Percentiles rank a stretch among this genome's conserved stretches.
Evolutionary conservation across 169 alveolate genomes (phyloP).

Genomic region (Theileria parva): DNA sequence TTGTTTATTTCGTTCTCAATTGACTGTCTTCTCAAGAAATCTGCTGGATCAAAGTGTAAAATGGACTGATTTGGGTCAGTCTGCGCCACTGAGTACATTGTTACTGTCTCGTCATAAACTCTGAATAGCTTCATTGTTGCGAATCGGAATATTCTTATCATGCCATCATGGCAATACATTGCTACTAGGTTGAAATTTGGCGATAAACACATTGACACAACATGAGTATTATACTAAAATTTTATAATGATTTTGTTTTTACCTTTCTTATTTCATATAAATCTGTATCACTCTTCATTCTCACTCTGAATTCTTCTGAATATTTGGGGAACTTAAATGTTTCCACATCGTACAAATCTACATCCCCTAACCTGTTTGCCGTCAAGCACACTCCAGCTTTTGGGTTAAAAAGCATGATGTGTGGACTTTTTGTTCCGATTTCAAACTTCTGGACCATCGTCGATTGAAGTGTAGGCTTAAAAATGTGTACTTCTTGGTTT

Average conservation of each 20-base stretch:
- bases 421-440: slow-evolving; percentile 47
- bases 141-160: slow-evolving; percentile 81
- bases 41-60: slow-evolving; percentile 86
- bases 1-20: slow-evolving; percentile 89
- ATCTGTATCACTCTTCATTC: slow-evolving; percentile 87
- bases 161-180: slow-evolving; percentile 78
- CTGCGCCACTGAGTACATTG: slow-evolving; percentile 84
- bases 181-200: slow-evolving; percentile 84
- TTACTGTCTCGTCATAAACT: slow-evolving; percentile 83
- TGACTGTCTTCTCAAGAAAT: slow-evolving; percentile 88
- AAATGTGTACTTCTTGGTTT: slow-evolving; percentile 29
- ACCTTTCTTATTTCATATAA: slow-evolving; percentile 83
- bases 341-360: slow-evolving; percentile 80
- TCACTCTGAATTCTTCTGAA: slow-evolving; percentile 39
- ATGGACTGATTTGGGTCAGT: slow-evolving; percentile 76
- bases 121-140: slow-evolving; percentile 82
- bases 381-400: slow-evolving; percentile 70
- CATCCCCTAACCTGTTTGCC: slow-evolving; percentile 78
- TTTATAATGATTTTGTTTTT: not conserved
- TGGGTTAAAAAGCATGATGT: slow-evolving; percentile 68
- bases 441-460: not conserved
- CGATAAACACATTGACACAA: slow-evolving; percentile 78
- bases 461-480: slow-evolving; percentile 57
- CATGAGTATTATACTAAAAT: slow-evolving; percentile 72
- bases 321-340: slow-evolving; percentile 73